Percentiles rank a stretch among this genome's conserved stretches.
Evolutionary conservation across 106 monocot species (phyloP).

Genomic region (Dioscorea zingiberensis): DNA sequence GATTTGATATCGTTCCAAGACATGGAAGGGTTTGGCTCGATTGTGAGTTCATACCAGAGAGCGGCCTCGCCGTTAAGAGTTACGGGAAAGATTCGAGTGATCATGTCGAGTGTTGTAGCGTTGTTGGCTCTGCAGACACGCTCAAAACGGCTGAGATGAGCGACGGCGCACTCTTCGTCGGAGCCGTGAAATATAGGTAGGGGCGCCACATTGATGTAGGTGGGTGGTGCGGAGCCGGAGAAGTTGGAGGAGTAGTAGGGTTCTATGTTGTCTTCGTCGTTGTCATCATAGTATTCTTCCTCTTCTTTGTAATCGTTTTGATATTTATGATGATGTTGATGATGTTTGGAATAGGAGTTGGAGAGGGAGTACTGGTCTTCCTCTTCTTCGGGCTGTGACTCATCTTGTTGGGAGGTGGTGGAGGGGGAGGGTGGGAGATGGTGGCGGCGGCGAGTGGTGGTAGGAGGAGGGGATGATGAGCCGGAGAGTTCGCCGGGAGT

Average conservation of each 20-base stretch:
- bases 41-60: slow-evolving; percentile 47
- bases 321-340: too few species aligned
- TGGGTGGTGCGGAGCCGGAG: not conserved
- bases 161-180: not conserved
- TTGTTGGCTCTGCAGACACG: slow-evolving; percentile 37
- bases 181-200: slow-evolving; percentile 3
- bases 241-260: not conserved
- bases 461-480: not conserved
- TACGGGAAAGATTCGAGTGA: slow-evolving; percentile 39
- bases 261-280: not conserved
- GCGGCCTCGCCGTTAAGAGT: slow-evolving; percentile 39
- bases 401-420: not conserved
- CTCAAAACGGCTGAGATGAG: slow-evolving; percentile 46
- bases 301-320: too few species aligned
- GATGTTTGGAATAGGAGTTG: too few species aligned
- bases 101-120: slow-evolving; percentile 6
- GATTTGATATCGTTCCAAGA: slow-evolving; percentile 30
- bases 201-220: slow-evolving; percentile 5
- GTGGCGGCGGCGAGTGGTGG: not conserved
- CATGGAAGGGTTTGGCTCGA: slow-evolving; percentile 23
- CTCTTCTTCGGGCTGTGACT: too few species aligned
- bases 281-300: not conserved
- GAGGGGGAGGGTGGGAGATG: not conserved
- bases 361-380: not conserved
- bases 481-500: not conserved